Evolutionary conservation across 2,329 filamentous ascomycete species (phyloP).

Genomic region (Pseudocercospora pini-densiflorae): DNA sequence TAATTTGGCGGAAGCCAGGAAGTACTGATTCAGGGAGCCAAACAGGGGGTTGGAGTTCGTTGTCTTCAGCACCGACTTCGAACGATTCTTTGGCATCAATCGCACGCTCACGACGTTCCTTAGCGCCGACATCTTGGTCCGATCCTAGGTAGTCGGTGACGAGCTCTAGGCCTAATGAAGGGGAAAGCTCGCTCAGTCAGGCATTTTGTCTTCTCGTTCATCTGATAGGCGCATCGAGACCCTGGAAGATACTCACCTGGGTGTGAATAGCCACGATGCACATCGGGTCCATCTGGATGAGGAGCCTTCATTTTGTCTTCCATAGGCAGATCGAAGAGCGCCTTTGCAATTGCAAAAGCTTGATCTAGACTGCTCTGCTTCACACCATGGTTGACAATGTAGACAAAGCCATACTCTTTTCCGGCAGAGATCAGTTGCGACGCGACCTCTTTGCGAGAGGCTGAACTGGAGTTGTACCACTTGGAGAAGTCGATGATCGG

Average conservation of each 20-base stretch:
- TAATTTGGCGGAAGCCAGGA: slow-evolving; percentile 48
- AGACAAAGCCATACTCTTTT: slow-evolving; percentile 47
- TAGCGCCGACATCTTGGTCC: slow-evolving; percentile 10
- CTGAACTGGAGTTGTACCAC: slow-evolving; percentile 16
- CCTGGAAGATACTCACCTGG: slow-evolving; percentile 44
- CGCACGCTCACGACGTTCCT: slow-evolving; percentile 12
- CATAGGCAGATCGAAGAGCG: slow-evolving; percentile 44
- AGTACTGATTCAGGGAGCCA: slow-evolving; percentile 54
- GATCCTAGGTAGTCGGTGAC: slow-evolving; percentile 14
- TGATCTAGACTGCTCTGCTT: slow-evolving; percentile 36
- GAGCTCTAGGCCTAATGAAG: slow-evolving; percentile 12
- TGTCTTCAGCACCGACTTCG: slow-evolving; percentile 52
- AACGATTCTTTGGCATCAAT: slow-evolving; percentile 44
- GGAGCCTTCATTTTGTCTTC: slow-evolving; percentile 45
- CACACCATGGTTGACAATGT: slow-evolving; percentile 47
- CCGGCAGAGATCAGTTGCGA: slow-evolving; percentile 46
- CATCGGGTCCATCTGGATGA: slow-evolving; percentile 44
- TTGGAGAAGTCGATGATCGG: slow-evolving; percentile 31
- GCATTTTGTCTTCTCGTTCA: slow-evolving; percentile 4
- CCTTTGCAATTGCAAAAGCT: slow-evolving; percentile 36
- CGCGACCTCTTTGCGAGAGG: slow-evolving; percentile 29
- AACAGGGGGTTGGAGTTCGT: slow-evolving; percentile 51
- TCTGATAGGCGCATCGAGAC: slow-evolving; percentile 11
- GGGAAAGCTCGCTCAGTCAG: not conserved
- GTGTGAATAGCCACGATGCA: slow-evolving; percentile 48